Percentiles rank a stretch among this genome's conserved stretches.
These are phyloP conservation scores for Drosera capensis DNA, from an alignment of 148 eudicot species.

Conservation along the genomic window DNA sequence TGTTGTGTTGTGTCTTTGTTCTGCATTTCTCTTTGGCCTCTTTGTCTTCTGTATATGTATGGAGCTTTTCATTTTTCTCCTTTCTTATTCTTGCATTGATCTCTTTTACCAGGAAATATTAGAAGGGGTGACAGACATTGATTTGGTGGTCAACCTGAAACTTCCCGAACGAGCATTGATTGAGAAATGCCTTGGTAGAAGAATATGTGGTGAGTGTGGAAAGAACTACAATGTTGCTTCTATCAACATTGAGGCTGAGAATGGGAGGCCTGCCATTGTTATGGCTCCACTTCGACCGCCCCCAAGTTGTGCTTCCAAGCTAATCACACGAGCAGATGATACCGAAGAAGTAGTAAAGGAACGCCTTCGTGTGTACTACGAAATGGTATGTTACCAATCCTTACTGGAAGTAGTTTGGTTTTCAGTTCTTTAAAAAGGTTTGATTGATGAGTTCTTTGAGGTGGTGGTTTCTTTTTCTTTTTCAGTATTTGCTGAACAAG, in stretches of 20 bases:
- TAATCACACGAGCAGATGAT: constrained; percentile 86
- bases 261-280: constrained; percentile 58
- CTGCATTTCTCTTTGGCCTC: not conserved
- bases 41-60: not conserved
- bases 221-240: constrained; percentile 81
- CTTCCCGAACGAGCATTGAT: constrained; percentile 74
- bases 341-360: constrained; percentile 73
- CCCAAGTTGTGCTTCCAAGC: constrained; percentile 71
- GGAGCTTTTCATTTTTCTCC: not conserved
- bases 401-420: not conserved
- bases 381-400: constrained; percentile 42
- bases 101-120: constrained; percentile 83
- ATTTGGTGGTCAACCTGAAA: constrained; percentile 84
- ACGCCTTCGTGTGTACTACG: constrained; percentile 65
- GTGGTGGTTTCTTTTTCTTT: too few species aligned
- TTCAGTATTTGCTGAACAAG: too few species aligned
- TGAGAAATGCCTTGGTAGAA: constrained; percentile 95
- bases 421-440: not conserved
- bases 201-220: constrained; percentile 79
- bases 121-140: constrained; percentile 87
- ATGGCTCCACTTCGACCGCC: constrained; percentile 90
- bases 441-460: not conserved
- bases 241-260: constrained; percentile 58
- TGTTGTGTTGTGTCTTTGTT: not conserved
- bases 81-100: constrained; percentile 8